phyloP scores from a whole-genome alignment of 2,329 filamentous ascomycete species.

The Verticillium tricorpus region DNA sequence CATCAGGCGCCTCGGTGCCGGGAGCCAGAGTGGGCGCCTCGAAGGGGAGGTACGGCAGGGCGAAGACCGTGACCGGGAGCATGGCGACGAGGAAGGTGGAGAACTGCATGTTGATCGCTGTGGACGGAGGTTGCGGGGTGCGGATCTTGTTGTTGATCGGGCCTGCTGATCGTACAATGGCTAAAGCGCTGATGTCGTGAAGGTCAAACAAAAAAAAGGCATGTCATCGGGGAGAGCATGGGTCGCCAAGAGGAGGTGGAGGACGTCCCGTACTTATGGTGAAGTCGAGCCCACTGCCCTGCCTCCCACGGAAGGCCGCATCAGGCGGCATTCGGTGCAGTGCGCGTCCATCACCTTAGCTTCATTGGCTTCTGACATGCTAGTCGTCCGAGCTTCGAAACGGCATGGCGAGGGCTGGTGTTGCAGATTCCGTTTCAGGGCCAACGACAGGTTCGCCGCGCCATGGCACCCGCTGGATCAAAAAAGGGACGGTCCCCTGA shows the following conservation, averaged over 20 bases:
- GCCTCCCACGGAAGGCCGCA: background rate
- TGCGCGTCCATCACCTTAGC: background rate
- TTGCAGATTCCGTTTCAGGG: background rate
- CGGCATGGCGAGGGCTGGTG: background rate
- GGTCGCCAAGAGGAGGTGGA: background rate
- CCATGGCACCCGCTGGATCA: background rate
- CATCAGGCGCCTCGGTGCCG: conserved; percentile 7
- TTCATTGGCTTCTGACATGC: background rate
- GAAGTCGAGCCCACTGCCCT: background rate
- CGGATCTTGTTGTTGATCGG: background rate
- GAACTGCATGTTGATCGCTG: conserved; percentile 17
- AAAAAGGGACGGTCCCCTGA: background rate
- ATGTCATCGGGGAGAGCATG: background rate
- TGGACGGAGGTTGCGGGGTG: background rate
- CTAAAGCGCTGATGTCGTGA: background rate
- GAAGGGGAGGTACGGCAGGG: conserved; percentile 15
- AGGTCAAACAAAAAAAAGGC: conserved; percentile 1
- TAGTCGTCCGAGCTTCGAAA: background rate
- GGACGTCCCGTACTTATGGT: background rate
- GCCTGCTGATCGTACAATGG: background rate
- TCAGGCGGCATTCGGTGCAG: background rate
- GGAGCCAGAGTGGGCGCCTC: conserved; percentile 9
- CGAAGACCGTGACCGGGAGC: conserved; percentile 15
- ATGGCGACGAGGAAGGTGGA: conserved; percentile 13
- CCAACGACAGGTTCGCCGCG: background rate